These are phyloP conservation scores for Cercospora brassicicola DNA, from an alignment of 2,329 filamentous ascomycete species.

Conservation along the genomic window DNA sequence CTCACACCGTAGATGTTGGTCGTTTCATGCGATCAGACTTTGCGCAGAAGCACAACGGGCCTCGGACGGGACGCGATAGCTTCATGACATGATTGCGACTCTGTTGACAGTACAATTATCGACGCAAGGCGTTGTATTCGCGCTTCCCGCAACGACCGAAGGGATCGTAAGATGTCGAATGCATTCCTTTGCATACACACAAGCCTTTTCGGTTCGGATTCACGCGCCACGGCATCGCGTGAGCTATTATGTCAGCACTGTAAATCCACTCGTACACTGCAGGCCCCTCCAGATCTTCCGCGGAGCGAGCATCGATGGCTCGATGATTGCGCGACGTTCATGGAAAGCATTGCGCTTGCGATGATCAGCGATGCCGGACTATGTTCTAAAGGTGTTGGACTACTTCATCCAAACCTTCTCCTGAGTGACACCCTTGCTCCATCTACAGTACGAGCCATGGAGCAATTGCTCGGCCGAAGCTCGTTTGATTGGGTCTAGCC, in stretches of 20 bases:
- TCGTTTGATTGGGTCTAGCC: not conserved
- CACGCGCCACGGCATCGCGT: not conserved
- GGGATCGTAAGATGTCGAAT: not conserved
- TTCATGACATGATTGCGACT: not conserved
- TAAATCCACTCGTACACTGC: not conserved
- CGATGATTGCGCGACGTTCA: not conserved
- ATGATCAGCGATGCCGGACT: not conserved
- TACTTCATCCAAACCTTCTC: not conserved
- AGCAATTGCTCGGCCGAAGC: not conserved
- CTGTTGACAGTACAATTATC: not conserved
- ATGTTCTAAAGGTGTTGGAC: not conserved
- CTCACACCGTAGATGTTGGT: not conserved
- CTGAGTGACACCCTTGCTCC: not conserved
- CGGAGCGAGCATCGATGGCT: not conserved
- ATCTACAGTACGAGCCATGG: not conserved
- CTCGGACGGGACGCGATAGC: not conserved
- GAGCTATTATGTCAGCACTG: not conserved
- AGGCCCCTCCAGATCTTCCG: not conserved
- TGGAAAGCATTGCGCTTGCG: not conserved
- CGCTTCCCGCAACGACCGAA: not conserved
- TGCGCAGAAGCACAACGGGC: not conserved
- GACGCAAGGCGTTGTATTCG: not conserved
- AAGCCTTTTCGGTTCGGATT: not conserved
- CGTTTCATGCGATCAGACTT: not conserved
- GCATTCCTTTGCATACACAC: not conserved